Evolutionary conservation across 352 stramenopile species (phyloP), one percentile per base, ranked within the genome.

Genomic region (Elongisporangium prolatum): DNA sequence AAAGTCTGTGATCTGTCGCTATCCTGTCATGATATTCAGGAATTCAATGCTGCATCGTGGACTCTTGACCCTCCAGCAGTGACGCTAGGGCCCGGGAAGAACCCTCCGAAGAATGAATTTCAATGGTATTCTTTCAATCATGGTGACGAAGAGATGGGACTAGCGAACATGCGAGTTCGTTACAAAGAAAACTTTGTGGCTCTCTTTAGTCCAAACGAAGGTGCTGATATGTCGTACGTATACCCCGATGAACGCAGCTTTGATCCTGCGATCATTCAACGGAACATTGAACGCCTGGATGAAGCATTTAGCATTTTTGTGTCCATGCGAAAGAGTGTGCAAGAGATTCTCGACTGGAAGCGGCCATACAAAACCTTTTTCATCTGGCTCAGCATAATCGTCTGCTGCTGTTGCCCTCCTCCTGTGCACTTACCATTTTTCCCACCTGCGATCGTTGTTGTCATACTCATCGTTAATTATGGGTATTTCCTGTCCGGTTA

Each of bases 231-330:
- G n/a, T 50, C 54, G 10, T 70, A 67, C 48, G 40, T 75, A 1
- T 47, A 64, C 2, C 57, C 54, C 7, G 69, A 77, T 17, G 69
- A 77, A 54, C 34, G 57, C 16, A 57, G 51, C 21, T 77, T 77
- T 28, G 69, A 74, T n/a, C 57, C 63, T 16, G 50, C 62, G 6
- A 64, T 72, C 16, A 62, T 77, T 11, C 69, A 72, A 14, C 63
- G 67, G 14, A 74, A 77, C 51, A 67, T 77, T 40, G 69, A 77
- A 56, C 66, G 69, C 9, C 38, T 77, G 18, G 69, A 77, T 54
- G 57, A 71, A 10, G 21, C 75, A 14, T 65, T 68, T 21, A 49
- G 34, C 14, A 21, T 48, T 7, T 20, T 70, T 17, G 61, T 65
- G 56, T 53, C 62, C 4, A 18, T 64, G 10, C 63, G 65, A 21